These are phyloP conservation scores for Pseudozyma hubeiensis DNA, from an alignment of 1,284 basidiomycete genomes.

Conservation along the genomic window DNA sequence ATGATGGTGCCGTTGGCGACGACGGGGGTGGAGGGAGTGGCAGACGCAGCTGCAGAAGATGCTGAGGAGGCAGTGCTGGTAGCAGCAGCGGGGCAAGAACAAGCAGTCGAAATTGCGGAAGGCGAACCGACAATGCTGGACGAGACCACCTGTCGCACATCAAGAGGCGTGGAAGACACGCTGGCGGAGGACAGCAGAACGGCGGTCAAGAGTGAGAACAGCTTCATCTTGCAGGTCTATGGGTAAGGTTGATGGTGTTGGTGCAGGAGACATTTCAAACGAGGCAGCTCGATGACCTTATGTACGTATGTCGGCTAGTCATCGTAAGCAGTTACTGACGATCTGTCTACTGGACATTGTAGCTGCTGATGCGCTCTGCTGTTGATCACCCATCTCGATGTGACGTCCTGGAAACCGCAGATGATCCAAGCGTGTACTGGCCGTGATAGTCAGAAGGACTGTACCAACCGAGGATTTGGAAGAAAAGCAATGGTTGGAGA, in stretches of 20 bases:
- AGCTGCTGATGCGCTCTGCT: background rate
- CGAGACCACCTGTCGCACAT: conserved; percentile 26
- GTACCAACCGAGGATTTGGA: background rate
- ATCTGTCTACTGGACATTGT: too few relatives aligned
- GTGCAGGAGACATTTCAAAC: too few relatives aligned
- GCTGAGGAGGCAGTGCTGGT: conserved; percentile 1
- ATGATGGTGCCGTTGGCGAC: conserved; percentile 25
- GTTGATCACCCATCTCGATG: too few relatives aligned
- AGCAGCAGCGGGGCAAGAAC: conserved; percentile 10
- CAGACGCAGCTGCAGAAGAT: background rate
- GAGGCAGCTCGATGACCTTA: too few relatives aligned
- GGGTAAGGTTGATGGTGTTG: too few relatives aligned
- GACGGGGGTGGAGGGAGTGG: background rate
- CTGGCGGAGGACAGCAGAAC: conserved; percentile 12
- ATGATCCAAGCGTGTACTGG: too few relatives aligned
- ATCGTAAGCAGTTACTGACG: too few relatives aligned
- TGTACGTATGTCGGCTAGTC: too few relatives aligned
- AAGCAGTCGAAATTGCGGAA: background rate
- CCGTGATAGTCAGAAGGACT: too few relatives aligned
- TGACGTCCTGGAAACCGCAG: too few relatives aligned
- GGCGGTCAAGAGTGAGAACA: conserved; percentile 23
- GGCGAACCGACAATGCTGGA: background rate
- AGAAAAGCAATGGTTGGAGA: conserved; percentile 9
- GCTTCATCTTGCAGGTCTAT: conserved; percentile 34
- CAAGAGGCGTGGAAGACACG: conserved; percentile 22